Evolutionary conservation across 1,284 basidiomycete species (phyloP), one percentile per base, ranked within the genome.

Genomic region (Irpex lacteus): DNA sequence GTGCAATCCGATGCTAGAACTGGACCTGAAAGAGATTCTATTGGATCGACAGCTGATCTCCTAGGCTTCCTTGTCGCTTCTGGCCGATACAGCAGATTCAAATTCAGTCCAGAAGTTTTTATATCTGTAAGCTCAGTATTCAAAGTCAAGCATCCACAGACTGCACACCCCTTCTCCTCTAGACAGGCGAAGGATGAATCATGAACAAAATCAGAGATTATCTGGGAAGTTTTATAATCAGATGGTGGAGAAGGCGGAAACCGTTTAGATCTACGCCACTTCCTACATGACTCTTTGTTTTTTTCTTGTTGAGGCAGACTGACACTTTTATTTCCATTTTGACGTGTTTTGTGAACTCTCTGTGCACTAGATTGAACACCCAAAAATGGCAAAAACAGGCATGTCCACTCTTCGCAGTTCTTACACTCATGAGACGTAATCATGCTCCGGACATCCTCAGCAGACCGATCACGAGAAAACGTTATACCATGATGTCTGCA

Each of bases 121-220:
- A 60, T 19, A 15, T 26, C 53, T 53, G 7, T 18, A 15, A 59
- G 38, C 5, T 57, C 15, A 18, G 37, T n/a, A 2, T 7, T 36
- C 0, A n/a, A 19, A 18, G 61, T 55, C 5, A 67, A 49, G n/a
- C 36, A 38, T 11, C 59, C 61, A 61, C 66, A 67, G 3, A 67
- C 66, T 0, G 63, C 54, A 61, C 66, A 67, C 18, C 61, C 60
- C 13, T 21, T 19, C 34, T 67, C 66, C n/a, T 54, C n/a, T 38
- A 65, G 13, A 21, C 61, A 58, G n/a, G 60, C 47, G 4, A 57
- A 32, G 7, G 19, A 2, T 1, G 63, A 18, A 15, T 60, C 66
- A 4, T 65, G 5, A 55, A 36, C 44, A 38, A 56, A 63, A n/a
- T 18, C 38, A 1, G 26, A 19, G 5, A 60, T 53, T 5, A 49